These are phyloP conservation scores for Pyrenophora tritici-repentis DNA, from an alignment of 2,329 filamentous ascomycete genomes.

Conservation along the genomic window DNA sequence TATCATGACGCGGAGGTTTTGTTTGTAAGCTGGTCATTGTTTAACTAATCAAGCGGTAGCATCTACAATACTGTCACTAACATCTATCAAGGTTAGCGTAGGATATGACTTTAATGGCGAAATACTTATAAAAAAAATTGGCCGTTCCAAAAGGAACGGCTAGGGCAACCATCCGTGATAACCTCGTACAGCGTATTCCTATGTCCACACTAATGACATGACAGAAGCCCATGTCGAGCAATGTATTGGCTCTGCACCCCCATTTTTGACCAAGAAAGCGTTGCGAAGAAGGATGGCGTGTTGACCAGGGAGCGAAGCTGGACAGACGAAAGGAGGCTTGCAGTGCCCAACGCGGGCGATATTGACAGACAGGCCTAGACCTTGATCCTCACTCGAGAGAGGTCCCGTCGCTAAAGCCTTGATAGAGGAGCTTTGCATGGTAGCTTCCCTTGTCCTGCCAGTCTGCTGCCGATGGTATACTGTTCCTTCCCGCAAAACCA, in stretches of 20 bases:
- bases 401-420: constrained; percentile 37
- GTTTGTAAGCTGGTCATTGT: no score
- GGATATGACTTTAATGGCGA: constrained; percentile 20
- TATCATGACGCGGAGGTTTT: no score
- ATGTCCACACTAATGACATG: constrained; percentile 18
- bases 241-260: constrained; percentile 14
- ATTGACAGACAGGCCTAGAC: constrained; percentile 46
- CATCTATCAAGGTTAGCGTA: constrained; percentile 28
- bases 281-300: constrained; percentile 13
- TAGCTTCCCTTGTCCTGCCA: constrained; percentile 6
- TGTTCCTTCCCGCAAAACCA: constrained; percentile 10
- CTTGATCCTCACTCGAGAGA: constrained; percentile 50
- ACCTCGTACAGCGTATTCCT: constrained; percentile 24
- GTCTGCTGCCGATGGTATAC: constrained; percentile 19
- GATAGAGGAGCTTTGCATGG: constrained; percentile 12
- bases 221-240: constrained; percentile 7
- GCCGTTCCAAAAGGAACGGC: constrained; percentile 38
- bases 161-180: constrained; percentile 20
- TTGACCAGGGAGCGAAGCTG: constrained; percentile 18
- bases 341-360: constrained; percentile 19
- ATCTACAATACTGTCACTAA: no score
- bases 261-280: constrained; percentile 26
- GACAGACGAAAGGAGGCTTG: constrained; percentile 10
- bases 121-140: constrained; percentile 49
- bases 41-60: no score